Evolutionary conservation across 2,329 filamentous ascomycete genomes (phyloP).

Genomic region (Cryphonectria radicalis): DNA sequence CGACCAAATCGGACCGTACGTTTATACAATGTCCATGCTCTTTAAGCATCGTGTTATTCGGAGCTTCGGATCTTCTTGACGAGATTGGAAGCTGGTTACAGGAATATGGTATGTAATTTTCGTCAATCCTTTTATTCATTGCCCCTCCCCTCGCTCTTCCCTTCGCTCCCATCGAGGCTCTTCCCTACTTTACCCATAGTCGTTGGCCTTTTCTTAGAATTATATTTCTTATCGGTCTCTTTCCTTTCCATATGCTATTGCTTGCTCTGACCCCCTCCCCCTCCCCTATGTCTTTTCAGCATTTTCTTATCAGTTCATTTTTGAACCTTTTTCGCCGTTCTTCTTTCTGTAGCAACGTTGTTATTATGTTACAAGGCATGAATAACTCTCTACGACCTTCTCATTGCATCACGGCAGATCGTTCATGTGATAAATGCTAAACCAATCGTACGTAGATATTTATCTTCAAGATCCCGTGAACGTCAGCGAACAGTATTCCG

Average conservation of each 20-base stretch:
- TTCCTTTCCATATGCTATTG: too few species aligned
- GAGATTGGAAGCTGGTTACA: constrained; percentile 18
- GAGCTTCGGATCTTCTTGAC: constrained; percentile 3
- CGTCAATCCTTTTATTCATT: not conserved
- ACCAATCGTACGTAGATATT: not conserved
- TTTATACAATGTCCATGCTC: constrained; percentile 16
- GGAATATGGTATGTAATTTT: constrained; percentile 6
- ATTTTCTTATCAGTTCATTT: not conserved
- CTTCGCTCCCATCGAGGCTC: too few species aligned
- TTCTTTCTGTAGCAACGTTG: too few species aligned
- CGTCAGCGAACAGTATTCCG: not conserved
- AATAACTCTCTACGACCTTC: too few species aligned
- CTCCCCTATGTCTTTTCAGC: too few species aligned
- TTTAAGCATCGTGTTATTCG: constrained; percentile 4
- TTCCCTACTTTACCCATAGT: too few species aligned
- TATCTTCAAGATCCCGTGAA: constrained; percentile 16
- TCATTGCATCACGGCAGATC: not conserved
- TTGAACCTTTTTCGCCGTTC: not conserved
- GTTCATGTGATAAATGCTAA: not conserved
- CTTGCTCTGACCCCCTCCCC: too few species aligned
- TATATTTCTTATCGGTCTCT: too few species aligned
- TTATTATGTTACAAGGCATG: too few species aligned
- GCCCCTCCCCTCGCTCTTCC: too few species aligned
- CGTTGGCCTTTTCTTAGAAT: too few species aligned
- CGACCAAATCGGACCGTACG: not conserved